Conservation (phyloP, 805 yeast species). For the Ogataea degrootiae region DNA sequence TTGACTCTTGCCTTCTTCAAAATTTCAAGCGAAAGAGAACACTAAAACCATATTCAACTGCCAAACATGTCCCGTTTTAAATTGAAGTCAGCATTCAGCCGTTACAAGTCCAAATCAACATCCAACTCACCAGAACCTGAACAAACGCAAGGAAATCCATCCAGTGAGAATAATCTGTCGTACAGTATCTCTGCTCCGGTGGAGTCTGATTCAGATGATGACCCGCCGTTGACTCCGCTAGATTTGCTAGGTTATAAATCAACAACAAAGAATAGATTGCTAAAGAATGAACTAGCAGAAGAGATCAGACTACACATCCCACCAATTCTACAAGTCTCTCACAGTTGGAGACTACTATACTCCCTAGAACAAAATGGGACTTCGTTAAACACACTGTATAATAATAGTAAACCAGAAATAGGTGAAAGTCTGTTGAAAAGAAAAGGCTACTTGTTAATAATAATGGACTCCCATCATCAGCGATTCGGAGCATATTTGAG, state of each 20-base stretch:
- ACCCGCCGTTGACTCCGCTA: conserved; percentile 52
- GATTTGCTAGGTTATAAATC: conserved; percentile 55
- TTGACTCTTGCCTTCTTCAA: too few relatives aligned
- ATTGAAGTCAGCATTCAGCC: conserved; percentile 14
- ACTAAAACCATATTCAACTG: neutral
- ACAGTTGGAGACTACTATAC: conserved; percentile 73
- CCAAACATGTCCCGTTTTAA: conserved; percentile 12
- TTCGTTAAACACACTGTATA: conserved; percentile 73
- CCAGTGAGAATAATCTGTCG: too few relatives aligned
- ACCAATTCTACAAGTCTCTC: conserved; percentile 68
- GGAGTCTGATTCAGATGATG: conserved; percentile 14
- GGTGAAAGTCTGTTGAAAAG: conserved; percentile 30
- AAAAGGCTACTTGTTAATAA: conserved; percentile 67
- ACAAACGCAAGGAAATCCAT: neutral
- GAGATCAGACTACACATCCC: conserved; percentile 74
- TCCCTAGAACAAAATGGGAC: conserved; percentile 93
- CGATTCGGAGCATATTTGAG: conserved; percentile 78
- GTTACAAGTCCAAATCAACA: conserved; percentile 9
- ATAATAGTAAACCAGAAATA: conserved; percentile 42
- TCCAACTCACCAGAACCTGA: conserved; percentile 6
- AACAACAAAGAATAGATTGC: conserved; percentile 52
- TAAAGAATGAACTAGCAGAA: conserved; percentile 58
- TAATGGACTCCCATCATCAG: conserved; percentile 59
- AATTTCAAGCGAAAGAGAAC: too few relatives aligned
- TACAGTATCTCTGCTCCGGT: neutral